These are phyloP conservation scores for Fusarium incarnatum DNA, from an alignment of 2,329 filamentous ascomycete genomes.

Conservation along the genomic window DNA sequence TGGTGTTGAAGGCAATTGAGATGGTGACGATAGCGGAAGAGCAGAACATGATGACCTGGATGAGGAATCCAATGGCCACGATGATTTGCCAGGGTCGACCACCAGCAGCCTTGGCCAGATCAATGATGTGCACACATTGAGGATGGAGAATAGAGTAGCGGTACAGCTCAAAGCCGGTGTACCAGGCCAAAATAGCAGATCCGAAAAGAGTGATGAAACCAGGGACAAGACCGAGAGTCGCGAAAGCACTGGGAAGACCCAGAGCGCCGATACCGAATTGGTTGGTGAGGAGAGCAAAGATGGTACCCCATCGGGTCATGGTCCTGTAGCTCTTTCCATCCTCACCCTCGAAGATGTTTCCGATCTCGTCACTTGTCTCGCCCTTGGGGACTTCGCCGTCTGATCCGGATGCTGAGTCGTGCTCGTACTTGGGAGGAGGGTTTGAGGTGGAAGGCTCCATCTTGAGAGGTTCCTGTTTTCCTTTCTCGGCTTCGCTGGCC, in stretches of 20 bases:
- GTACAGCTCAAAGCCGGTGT: not conserved
- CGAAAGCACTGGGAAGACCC: conserved; percentile 77
- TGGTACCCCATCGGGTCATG: conserved; percentile 35
- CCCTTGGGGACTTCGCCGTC: conserved; percentile 11
- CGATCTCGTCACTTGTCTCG: conserved; percentile 15
- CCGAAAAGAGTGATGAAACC: not conserved
- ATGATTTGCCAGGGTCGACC: conserved; percentile 13
- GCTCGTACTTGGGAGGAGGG: conserved; percentile 1
- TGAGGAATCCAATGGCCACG: conserved; percentile 11
- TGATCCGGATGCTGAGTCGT: conserved; percentile 8
- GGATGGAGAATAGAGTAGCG: conserved; percentile 58
- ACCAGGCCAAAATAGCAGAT: not conserved
- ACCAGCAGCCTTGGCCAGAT: conserved; percentile 68
- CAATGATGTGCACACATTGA: conserved; percentile 74
- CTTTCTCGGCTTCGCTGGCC: conserved; percentile 1
- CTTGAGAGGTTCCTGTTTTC: not conserved
- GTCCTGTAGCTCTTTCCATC: conserved; percentile 38
- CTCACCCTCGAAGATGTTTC: conserved; percentile 23
- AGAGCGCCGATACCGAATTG: conserved; percentile 56
- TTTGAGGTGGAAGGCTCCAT: not conserved
- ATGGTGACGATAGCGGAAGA: conserved; percentile 23
- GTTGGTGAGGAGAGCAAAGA: conserved; percentile 40
- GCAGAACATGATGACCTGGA: conserved; percentile 28
- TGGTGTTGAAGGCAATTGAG: conserved; percentile 27
- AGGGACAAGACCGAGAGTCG: conserved; percentile 67